Base-by-base conservation (phyloP, 2,329 filamentous ascomycete genomes). In the Exophiala bonariae region DNA sequence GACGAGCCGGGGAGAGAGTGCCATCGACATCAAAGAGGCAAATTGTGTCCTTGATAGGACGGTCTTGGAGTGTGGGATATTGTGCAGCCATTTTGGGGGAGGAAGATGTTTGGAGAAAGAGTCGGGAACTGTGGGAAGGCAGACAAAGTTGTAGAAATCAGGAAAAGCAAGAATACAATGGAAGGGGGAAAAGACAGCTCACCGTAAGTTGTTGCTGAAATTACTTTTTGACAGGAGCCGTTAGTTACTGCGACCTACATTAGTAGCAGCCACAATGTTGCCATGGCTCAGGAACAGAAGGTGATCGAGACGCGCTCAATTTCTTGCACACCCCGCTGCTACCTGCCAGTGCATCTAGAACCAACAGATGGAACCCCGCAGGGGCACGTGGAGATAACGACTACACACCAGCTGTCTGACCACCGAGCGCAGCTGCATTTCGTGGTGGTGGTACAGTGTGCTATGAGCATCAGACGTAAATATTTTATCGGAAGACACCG, bases 21-120 rank as follows among this genome's bases (percentile, higher is more conserved):
- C 82, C 88, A 68, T 99, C 93, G 51, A 99, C 93, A 72, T 99
- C 93, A 72, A 99, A 99, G 56, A 99, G 85, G 64, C 83, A 85
- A 70, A 99, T 87, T 57, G 92, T 97, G 78, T 93, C 89, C 75
- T 91, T 89, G 70, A 96, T 74, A 34, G 89, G 88, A 59, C 93
- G 89, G 62, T 92, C 78, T 67, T 85, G 80, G 58, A 97, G 82
- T 54, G 89, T 81, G 47, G 90, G 86, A 71, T 85, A 87, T 44
- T 77, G 44, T 30, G 49, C 53, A 30, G 56, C 50, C 52, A 56
- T 56, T 14, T 8, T 51, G 36, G 13, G 17, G 13, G 35, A 26
- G 11, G 14, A 17, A 32, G 9, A 3, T 41, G n/a, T 26, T 10
- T 16, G 19, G 18, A 36, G n/a, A 19, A 26, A 33, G 36, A 41